phyloP scores from a whole-genome alignment of 2,329 filamentous ascomycete genomes.

The Neofusicoccum sp. region DNA sequence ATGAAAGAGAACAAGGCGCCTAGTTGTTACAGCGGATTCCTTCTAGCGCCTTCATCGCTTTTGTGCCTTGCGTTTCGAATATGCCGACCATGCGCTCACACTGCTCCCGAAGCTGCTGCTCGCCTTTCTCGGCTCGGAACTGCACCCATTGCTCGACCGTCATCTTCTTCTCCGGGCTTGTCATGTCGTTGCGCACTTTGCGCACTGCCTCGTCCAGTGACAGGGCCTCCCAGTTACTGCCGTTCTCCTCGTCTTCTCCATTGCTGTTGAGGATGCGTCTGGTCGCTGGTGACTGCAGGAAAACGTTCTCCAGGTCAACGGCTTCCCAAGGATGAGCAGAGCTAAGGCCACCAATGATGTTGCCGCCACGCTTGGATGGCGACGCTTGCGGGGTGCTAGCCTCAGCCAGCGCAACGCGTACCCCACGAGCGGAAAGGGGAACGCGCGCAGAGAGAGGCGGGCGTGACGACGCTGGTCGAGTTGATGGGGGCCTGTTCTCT shows the following conservation, averaged over 20 bases:
- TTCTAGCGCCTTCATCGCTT: constrained; percentile 77
- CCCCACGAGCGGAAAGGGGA: constrained; percentile 11
- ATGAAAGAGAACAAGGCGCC: not conserved
- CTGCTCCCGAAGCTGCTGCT: constrained; percentile 75
- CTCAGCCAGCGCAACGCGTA: constrained; percentile 41
- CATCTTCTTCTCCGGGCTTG: constrained; percentile 81
- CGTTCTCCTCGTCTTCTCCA: constrained; percentile 27
- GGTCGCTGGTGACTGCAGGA: constrained; percentile 50
- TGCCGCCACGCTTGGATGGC: constrained; percentile 45
- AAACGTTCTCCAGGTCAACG: constrained; percentile 74
- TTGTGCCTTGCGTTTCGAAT: constrained; percentile 81
- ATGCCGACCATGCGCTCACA: constrained; percentile 80
- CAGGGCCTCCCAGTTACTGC: constrained; percentile 21
- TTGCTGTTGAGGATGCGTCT: constrained; percentile 25
- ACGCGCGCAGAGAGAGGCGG: constrained; percentile 22
- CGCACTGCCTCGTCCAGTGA: constrained; percentile 48
- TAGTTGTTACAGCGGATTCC: constrained; percentile 56
- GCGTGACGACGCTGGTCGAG: constrained; percentile 52
- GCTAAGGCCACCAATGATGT: constrained; percentile 51
- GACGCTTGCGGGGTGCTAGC: constrained; percentile 41
- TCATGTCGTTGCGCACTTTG: constrained; percentile 62
- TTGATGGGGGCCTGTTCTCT: constrained; percentile 76
- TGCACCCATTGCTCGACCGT: constrained; percentile 92
- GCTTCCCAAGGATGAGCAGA: constrained; percentile 69
- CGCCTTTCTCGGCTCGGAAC: constrained; percentile 76